Base-by-base conservation (phyloP, 169 alveolate genomes). In the Fabrea salina region DNA sequence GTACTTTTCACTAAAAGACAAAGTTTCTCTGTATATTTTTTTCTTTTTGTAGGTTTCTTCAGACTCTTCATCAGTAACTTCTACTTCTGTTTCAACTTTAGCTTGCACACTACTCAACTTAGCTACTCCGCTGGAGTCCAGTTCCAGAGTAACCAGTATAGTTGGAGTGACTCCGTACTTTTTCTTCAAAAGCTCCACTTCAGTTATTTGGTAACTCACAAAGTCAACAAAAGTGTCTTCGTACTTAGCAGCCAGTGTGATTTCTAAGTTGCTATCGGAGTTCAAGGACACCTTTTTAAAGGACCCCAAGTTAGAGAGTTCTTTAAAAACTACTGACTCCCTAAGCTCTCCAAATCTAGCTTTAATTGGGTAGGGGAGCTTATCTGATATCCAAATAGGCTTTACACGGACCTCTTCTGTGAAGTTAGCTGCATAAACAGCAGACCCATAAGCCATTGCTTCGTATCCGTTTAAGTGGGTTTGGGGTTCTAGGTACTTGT, bases 401-500 rank as follows among this genome's bases (percentile, higher is more conserved):
- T 39, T 68, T n/a, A 68, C 78, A n/a, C 44, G 78, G 7, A 47
- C 30, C 22, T 25, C 66, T 50, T 67, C n/a, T 19, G 56, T 72
- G 27, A 72, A 75, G 72, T 90, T 86, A 7, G 91, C 89, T 16
- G 91, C 92, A 37, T 80, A 70, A 59, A 84, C 82, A 2, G 91
- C 91, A 39, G 88, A 82, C 1, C 95, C 95, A 61, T 83, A 80
- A 25, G 92, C 85, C 93, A 90, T 90, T 4, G 92, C 82, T 61
- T 90, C 95, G 68, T 90, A 92, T 70, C 95, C 95, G 57, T 90
- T 90, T 64, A 90, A 61, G 79, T 90, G 95, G 19, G 82, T 75
- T 0, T 90, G 89, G 30, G 83, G 54, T 33, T 85, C 72, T 41
- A 27, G 8, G 54, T 57, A 13, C 57, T 76, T 33, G 80, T 83